A percentile compares a stretch with the other conserved stretches of the same genome.
phyloP scores from a whole-genome alignment of 164 flowering plant species.

The Santalum album region DNA sequence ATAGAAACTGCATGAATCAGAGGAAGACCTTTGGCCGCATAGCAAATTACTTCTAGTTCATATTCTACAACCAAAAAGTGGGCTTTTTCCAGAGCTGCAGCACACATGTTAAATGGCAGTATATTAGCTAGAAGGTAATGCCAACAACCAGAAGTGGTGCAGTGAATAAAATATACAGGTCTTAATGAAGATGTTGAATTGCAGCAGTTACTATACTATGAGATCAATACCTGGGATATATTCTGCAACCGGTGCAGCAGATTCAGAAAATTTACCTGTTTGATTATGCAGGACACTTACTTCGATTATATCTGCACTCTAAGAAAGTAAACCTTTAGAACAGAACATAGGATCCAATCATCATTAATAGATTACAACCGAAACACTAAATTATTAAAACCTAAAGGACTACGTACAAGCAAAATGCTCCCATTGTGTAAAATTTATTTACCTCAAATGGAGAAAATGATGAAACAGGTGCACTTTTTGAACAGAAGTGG shows the following conservation, averaged over 20 bases:
- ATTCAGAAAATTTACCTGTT: constrained; percentile 31
- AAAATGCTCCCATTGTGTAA: background rate
- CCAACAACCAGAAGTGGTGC: too few species aligned
- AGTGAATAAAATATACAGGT: too few species aligned
- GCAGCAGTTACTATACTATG: background rate
- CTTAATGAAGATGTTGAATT: background rate
- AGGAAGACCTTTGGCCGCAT: constrained; percentile 52
- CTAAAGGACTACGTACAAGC: too few species aligned
- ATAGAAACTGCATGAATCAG: constrained; percentile 52
- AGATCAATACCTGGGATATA: constrained; percentile 65
- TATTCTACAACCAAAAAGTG: constrained; percentile 38
- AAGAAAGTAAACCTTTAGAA: constrained; percentile 27
- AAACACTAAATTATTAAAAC: too few species aligned
- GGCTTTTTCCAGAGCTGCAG: constrained; percentile 50
- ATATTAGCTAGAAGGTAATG: too few species aligned
- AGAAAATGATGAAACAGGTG: constrained; percentile 13
- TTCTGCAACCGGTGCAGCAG: constrained; percentile 60
- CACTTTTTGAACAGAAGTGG: constrained; percentile 37
- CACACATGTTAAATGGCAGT: too few species aligned
- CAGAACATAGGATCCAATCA: background rate
- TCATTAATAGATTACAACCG: background rate
- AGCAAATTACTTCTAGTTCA: constrained; percentile 68
- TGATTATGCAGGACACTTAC: constrained; percentile 48
- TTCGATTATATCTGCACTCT: constrained; percentile 77
- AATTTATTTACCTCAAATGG: constrained; percentile 45